Evolutionary conservation across 139 green algal genomes (phyloP), one percentile per base, ranked within the genome.

Genomic region (Chlamydomonas applanata): DNA sequence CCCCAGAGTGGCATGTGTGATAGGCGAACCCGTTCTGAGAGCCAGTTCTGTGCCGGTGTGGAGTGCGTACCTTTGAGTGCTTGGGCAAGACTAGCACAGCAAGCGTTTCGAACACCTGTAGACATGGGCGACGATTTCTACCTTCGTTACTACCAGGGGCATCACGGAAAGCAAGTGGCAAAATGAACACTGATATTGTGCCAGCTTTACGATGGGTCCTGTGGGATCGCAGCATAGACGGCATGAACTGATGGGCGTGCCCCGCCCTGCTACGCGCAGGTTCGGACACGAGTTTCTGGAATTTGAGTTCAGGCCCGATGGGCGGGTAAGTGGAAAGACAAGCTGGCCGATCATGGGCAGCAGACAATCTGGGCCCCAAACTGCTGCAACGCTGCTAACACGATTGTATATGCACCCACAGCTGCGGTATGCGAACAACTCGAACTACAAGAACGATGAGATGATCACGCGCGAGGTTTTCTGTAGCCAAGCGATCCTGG

Each of bases 261-360:
- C 40, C 7, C 40, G 11, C 11, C n/a, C 40, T 49, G 40, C 40
- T 49, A 11, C 40, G 40, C 40, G 11, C 14, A 95, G 93, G 69
- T 98, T 97, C 66, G 93, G 94, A 2, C 95, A 99, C 73, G 96
- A 99, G 85, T 99, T 98, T 77, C 70, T 99, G 17, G 96, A 99
- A 88, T 97, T 99, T 79, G 96, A 99, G 85, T 96, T 97, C 73
- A 75, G 86, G 40, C 86, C 92, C 11, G 86, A 97, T 65, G 93
- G 94, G 34, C 86, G 93, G 88, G 89, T 97, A 79, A 66, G 85
- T 17, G 64, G 35, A 19, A 1, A 29, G 16, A 5, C n/a, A 33
- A 14, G 68, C 25, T 30, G 29, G 24, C 35, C n/a, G 62, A 34
- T 30, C 40, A 49, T 49, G 40, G 40, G 53, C 53, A n/a, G n/a